phyloP scores from a whole-genome alignment of 2,329 filamentous ascomycete species.

The Clonostachys chloroleuca region DNA sequence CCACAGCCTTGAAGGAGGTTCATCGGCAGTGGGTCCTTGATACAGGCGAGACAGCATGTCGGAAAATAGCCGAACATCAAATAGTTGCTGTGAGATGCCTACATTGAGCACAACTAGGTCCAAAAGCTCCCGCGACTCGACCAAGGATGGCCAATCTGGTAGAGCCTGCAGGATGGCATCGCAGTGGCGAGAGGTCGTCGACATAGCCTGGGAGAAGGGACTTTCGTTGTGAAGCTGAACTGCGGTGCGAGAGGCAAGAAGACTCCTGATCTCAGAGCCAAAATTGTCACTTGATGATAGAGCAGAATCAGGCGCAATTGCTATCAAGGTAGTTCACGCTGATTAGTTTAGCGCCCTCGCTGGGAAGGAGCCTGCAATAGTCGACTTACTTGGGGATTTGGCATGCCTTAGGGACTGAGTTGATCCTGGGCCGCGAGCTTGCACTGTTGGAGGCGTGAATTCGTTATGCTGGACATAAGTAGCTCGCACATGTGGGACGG shows the following conservation, averaged over 20 bases:
- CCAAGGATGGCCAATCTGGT: neutral
- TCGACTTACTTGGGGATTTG: no score
- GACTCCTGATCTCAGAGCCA: neutral
- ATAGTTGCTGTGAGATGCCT: neutral
- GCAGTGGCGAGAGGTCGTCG: neutral
- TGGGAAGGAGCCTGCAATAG: no score
- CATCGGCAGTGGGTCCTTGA: neutral
- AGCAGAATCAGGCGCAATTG: neutral
- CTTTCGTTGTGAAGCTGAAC: neutral
- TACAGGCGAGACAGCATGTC: neutral
- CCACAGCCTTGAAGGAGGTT: neutral
- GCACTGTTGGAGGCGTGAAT: no score
- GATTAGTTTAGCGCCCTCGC: no score
- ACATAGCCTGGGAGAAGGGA: neutral
- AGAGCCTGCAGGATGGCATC: neutral
- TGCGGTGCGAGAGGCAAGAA: neutral
- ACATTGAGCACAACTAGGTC: neutral
- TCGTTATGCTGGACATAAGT: no score
- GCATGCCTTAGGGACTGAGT: no score
- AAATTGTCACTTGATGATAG: neutral
- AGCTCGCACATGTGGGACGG: no score
- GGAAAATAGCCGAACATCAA: neutral
- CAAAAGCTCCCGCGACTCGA: neutral
- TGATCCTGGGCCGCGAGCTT: no score
- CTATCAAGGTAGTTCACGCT: neutral